Evolutionary conservation across 805 yeast genomes (phyloP).

Genomic region (Tetrapisispora taiwanensis): DNA sequence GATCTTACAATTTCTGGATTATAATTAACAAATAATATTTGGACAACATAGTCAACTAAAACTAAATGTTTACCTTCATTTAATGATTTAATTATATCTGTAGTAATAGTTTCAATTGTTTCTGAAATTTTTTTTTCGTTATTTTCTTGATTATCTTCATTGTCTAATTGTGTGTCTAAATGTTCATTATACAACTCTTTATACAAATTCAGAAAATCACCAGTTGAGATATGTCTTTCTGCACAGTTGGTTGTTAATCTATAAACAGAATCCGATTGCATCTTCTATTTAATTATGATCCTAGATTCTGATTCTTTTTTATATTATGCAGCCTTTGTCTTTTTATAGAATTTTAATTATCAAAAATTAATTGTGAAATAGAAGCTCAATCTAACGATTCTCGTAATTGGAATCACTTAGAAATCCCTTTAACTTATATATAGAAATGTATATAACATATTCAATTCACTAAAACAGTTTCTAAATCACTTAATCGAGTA

Average conservation of each 20-base stretch:
- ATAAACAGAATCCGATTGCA: constrained; percentile 17
- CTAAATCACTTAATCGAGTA: no score
- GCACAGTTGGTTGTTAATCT: constrained; percentile 23
- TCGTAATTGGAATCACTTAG: no score
- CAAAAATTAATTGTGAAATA: no score
- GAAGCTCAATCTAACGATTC: no score
- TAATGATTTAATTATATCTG: constrained; percentile 17
- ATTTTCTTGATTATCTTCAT: constrained; percentile 9
- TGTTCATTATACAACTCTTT: constrained; percentile 28
- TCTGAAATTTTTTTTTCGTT: constrained; percentile 1
- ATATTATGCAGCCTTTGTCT: no score
- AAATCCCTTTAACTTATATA: no score
- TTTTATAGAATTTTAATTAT: no score
- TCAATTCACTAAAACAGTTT: no score
- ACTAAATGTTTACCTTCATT: constrained; percentile 12
- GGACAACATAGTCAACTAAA: constrained; percentile 23
- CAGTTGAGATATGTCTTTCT: constrained; percentile 18
- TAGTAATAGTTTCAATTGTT: constrained; percentile 5
- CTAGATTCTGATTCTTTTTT: no score
- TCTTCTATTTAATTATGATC: no score
- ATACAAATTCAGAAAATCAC: constrained; percentile 24
- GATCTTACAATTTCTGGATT: constrained; percentile 19
- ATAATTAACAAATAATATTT: constrained; percentile 24
- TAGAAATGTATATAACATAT: no score
- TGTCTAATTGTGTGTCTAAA: constrained; percentile 11